Percentiles rank a stretch among this genome's conserved stretches.
phyloP scores from a whole-genome alignment of 208 protist species.

The Trypanosoma cruzi region DNA sequence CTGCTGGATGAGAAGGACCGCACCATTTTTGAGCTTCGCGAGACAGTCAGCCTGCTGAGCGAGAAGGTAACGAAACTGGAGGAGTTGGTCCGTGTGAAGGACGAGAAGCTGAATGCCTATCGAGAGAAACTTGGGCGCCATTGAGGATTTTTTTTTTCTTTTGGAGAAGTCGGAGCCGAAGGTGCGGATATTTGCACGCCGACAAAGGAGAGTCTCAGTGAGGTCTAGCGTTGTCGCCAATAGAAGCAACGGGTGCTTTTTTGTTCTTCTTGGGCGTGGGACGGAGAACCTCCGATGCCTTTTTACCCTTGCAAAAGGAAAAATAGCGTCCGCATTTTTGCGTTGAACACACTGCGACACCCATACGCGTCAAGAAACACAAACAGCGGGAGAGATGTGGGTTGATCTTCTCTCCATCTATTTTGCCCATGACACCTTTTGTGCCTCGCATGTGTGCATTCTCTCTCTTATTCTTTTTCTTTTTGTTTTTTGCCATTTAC shows the following conservation, averaged over 20 bases:
- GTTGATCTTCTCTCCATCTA: neutral
- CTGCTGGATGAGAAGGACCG: slow-evolving; percentile 91
- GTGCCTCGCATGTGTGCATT: neutral
- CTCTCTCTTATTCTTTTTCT: neutral
- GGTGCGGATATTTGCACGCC: neutral
- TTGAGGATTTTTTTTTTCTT: slow-evolving; percentile 1
- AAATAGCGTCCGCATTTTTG: slow-evolving; percentile 15
- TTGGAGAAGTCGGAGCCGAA: neutral
- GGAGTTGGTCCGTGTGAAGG: slow-evolving; percentile 96
- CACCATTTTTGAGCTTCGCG: slow-evolving; percentile 89
- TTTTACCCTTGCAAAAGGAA: slow-evolving; percentile 1
- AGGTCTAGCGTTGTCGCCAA: neutral
- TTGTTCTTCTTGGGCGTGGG: neutral
- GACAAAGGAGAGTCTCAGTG: neutral
- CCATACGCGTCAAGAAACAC: slow-evolving; percentile 2
- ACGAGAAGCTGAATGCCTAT: slow-evolving; percentile 92
- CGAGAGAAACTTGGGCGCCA: slow-evolving; percentile 59
- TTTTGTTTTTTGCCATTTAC: neutral
- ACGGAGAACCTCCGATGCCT: neutral
- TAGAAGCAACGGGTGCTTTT: slow-evolving; percentile 1
- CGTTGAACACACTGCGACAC: slow-evolving; percentile 7
- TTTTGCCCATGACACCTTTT: no score
- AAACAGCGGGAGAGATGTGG: neutral
- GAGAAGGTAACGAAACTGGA: slow-evolving; percentile 96
- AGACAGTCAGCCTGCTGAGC: slow-evolving; percentile 90